Evolutionary conservation across 345 rosid species (phyloP), one percentile per base, ranked within the genome.

Genomic region (Syzygium jambos): DNA sequence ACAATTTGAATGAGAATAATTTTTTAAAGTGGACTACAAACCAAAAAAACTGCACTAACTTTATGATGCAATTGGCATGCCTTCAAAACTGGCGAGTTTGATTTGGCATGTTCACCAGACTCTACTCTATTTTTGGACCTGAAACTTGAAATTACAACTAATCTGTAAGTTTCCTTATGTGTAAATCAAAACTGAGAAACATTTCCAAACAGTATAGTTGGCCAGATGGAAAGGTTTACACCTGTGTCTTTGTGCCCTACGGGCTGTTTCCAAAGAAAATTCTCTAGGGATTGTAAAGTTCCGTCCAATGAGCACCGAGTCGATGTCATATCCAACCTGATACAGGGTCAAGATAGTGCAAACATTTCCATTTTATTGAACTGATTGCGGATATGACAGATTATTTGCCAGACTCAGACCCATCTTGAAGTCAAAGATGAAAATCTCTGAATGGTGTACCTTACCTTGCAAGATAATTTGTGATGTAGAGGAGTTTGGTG

Each of bases 221-320:
- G 59, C 86, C 85, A 84, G 27, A 17, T n/a, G 22, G 41, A 15
- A 51, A 51, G 86, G 59, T 30, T 49, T 52, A 51, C 86, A 92
- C 96, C 95, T 91, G 68, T 78, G 92, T 63, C 90, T 89, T 87
- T 88, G 87, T 43, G 95, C 96, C 87, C 98, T 93, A 14, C 21
- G 86, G 84, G 95, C 91, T 65, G 98, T 95, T 92, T 92, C 93
- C 38, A 95, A 87, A 73, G 87, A 90, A 46, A 95, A 96, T 91
- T 92, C 95, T 92, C 85, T 92, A 2, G 96, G 95, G 86, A 93
- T 78, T 49, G 96, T 94, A 88, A 89, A 87, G 84, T 90, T 95
- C 54, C 87, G 84, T 86, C 89, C 90, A 49, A 88, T 19, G 68
- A 57, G 57, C 84, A 61, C 63, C 1, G 87, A 52, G 68, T 88